Conservation (phyloP, 306 rosid genomes). For the Vigna trinervia region DNA sequence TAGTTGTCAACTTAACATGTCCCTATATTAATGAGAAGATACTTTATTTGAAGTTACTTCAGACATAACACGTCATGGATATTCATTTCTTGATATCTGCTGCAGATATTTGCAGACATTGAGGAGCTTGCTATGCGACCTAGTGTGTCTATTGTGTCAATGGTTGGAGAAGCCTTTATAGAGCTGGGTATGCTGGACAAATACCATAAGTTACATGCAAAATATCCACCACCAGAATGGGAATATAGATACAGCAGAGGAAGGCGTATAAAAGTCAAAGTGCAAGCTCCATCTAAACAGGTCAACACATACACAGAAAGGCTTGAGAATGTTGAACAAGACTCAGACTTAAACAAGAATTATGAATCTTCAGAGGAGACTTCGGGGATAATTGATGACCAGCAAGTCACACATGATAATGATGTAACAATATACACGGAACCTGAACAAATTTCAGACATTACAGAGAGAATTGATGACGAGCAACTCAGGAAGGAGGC, state of each 20-base stretch:
- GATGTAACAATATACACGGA: constrained; percentile 34
- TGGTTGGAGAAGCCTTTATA: constrained; percentile 78
- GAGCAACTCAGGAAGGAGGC: constrained; percentile 50
- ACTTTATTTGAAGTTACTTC: constrained; percentile 16
- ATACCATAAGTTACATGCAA: constrained; percentile 62
- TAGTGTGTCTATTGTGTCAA: constrained; percentile 56
- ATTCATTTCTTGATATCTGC: constrained; percentile 42
- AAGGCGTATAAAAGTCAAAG: constrained; percentile 66
- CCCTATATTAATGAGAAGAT: constrained; percentile 12
- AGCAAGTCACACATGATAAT: constrained; percentile 46
- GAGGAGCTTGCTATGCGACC: constrained; percentile 91
- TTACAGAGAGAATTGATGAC: constrained; percentile 37
- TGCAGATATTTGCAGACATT: constrained; percentile 94
- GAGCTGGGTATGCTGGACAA: constrained; percentile 85
- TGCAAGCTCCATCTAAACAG: constrained; percentile 39
- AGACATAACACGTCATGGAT: constrained; percentile 13
- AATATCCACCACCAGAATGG: constrained; percentile 87
- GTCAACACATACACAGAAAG: constrained; percentile 31
- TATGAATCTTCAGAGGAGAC: constrained; percentile 36
- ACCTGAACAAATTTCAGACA: constrained; percentile 46
- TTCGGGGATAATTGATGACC: constrained; percentile 43
- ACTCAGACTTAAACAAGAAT: constrained; percentile 32
- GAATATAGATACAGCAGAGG: constrained; percentile 73
- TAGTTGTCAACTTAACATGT: constrained; percentile 28
- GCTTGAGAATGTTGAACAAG: constrained; percentile 31